These are phyloP conservation scores for Verbena officinalis DNA, from an alignment of 257 asterid species.

Conservation along the genomic window DNA sequence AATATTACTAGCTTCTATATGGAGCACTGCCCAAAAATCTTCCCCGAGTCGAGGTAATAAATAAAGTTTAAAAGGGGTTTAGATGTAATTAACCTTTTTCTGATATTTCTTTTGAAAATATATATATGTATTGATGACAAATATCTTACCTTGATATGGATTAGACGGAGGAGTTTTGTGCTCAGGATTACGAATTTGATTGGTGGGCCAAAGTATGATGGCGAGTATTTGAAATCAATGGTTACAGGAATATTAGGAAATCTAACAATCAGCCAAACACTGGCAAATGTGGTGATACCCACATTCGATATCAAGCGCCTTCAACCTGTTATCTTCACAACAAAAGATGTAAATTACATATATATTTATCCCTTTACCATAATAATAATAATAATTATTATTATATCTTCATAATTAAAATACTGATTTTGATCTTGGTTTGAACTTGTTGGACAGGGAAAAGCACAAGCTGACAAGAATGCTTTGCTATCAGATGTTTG, in stretches of 20 bases:
- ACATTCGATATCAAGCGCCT: slow-evolving; percentile 46
- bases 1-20: slow-evolving; percentile 25
- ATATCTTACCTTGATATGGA: not conserved
- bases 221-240: slow-evolving; percentile 31
- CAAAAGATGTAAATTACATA: slow-evolving; percentile 49
- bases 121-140: no score
- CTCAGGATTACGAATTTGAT: not conserved
- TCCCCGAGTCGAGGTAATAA: slow-evolving; percentile 7
- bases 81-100: no score
- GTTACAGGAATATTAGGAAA: slow-evolving; percentile 28
- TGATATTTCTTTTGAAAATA: not conserved
- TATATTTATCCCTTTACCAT: no score
- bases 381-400: no score
- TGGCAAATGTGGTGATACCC: slow-evolving; percentile 38
- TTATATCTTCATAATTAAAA: not conserved
- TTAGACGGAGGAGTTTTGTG: not conserved
- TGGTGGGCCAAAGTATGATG: slow-evolving; percentile 26
- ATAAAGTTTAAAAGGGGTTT: not conserved
- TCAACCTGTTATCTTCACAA: slow-evolving; percentile 57
- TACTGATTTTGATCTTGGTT: not conserved
- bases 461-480: slow-evolving; percentile 37
- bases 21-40: slow-evolving; percentile 24
- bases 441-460: slow-evolving; percentile 42
- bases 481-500: slow-evolving; percentile 63
- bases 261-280: slow-evolving; percentile 22